Base-by-base conservation (phyloP, 495 filamentous ascomycete species). In the Tuber calosporum region DNA sequence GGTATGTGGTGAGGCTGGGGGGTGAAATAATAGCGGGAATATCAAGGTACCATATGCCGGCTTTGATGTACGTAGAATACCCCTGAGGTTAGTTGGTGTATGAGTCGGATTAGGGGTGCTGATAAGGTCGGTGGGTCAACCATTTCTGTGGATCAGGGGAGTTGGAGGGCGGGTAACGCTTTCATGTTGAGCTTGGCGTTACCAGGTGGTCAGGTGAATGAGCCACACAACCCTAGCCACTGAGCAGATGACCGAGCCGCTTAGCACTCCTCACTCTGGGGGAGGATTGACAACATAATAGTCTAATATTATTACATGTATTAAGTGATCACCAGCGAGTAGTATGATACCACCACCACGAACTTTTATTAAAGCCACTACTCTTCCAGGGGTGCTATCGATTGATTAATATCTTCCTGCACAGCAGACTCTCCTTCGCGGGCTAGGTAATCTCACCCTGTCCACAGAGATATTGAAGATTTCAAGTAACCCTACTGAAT, bases 151-250 rank as follows among this genome's bases (percentile, higher is more conserved):
- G 26, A 62, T 62, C 13, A 34, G 26, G 53, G 26, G 53, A 34
- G 53, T 62, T 34, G 53, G 34, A 62, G 53, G 53, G 26, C 53
- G 53, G 53, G 53, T 62, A 62, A 62, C 53, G 8, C 53, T 62
- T 62, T 62, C 15, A 17, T 11, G 53, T 4, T 15, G 26, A 5
- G 26, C 13, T 34, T 4, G 26, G 48, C n/a, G 13, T 62, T 62
- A 1, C 53, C 0, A 15, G 13, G 53, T 2, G 26, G 26, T 34
- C 45, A 11, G 8, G 22, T 53, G 22, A 11, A 53, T 8, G 22
- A 3, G 22, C 26, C 45, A 22, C 5, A 22, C 1, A 22, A 8
- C 45, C 20, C 45, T 48, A 20, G n/a, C 45, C 22, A n/a, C 45
- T 8, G 0, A 53, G 22, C 22, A 7, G 39, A 40, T 0, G 4